phyloP scores from a whole-genome alignment of 176 grass and related monocot species.

The Aegilops bicornis region DNA sequence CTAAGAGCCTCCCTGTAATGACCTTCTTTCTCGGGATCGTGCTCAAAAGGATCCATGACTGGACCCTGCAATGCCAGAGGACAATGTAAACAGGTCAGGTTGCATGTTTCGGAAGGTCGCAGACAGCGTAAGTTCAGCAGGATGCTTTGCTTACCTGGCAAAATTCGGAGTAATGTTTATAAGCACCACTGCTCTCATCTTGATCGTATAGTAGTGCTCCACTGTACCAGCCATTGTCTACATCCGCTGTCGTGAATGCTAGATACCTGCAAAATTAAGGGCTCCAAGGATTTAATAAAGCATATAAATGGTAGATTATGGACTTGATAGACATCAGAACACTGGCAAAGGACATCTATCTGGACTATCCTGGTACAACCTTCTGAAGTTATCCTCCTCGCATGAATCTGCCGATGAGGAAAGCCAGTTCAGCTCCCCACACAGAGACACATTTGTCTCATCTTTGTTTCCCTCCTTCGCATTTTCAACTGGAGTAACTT shows the following conservation, averaged over 20 bases:
- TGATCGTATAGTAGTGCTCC: constrained; percentile 76
- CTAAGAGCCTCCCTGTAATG: constrained; percentile 61
- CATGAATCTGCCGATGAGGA: constrained; percentile 51
- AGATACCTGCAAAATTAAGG: constrained; percentile 64
- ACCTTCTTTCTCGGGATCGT: constrained; percentile 60
- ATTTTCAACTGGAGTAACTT: constrained; percentile 46
- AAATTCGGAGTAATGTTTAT: constrained; percentile 84
- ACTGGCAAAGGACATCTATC: neutral
- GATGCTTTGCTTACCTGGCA: constrained; percentile 46
- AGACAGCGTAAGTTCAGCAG: neutral
- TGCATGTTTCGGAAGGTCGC: neutral
- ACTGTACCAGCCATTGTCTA: constrained; percentile 75
- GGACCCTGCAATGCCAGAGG: constrained; percentile 51
- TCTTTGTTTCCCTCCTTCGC: constrained; percentile 31
- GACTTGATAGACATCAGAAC: neutral
- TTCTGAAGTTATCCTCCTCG: constrained; percentile 90
- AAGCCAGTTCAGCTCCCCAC: constrained; percentile 67
- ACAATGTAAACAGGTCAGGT: constrained; percentile 17
- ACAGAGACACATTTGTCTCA: constrained; percentile 33
- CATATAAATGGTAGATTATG: neutral
- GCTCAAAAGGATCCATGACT: constrained; percentile 82
- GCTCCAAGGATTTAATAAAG: neutral
- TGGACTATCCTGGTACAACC: constrained; percentile 38
- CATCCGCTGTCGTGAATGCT: constrained; percentile 63
- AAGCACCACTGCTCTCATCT: constrained; percentile 71